Conservation (phyloP, 768 basidiomycete genomes). For the Boletus rubescentipes region DNA sequence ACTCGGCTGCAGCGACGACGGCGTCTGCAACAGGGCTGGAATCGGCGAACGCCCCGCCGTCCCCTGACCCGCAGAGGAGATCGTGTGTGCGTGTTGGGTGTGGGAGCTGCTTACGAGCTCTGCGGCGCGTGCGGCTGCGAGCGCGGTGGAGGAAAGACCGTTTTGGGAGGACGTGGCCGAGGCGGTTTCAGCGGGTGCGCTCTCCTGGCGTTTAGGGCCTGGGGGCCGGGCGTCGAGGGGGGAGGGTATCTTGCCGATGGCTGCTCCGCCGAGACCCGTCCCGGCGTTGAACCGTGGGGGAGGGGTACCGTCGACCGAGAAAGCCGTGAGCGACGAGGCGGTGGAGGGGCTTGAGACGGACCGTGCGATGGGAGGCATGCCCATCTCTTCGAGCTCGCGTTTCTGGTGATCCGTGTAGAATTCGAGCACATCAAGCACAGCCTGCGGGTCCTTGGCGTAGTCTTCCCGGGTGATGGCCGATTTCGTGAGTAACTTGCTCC, state of each 20-base stretch:
- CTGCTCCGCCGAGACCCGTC: constrained; percentile 81
- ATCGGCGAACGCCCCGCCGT: constrained; percentile 28
- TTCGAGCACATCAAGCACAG: constrained; percentile 94
- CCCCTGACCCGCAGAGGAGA: constrained; percentile 35
- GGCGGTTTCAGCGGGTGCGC: constrained; percentile 37
- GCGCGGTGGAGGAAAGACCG: constrained; percentile 41
- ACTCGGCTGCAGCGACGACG: constrained; percentile 49
- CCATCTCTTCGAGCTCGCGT: constrained; percentile 77
- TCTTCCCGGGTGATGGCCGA: constrained; percentile 98
- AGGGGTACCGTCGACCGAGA: constrained; percentile 38
- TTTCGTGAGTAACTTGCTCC: constrained; percentile 95
- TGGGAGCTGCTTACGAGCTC: constrained; percentile 60
- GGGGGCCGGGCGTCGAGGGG: constrained; percentile 37
- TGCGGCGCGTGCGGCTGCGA: constrained; percentile 58
- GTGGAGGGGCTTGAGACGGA: constrained; percentile 18
- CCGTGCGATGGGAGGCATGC: constrained; percentile 30
- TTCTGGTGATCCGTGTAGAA: constrained; percentile 99
- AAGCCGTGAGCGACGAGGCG: constrained; percentile 35
- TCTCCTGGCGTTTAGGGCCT: constrained; percentile 46
- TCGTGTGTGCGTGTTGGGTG: constrained; percentile 38
- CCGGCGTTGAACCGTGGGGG: constrained; percentile 88
- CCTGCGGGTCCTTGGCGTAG: constrained; percentile 95
- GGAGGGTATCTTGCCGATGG: constrained; percentile 43
- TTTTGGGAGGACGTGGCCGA: constrained; percentile 32
- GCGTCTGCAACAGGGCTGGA: constrained; percentile 22